Evolutionary conservation across 2,329 filamentous ascomycete genomes (phyloP).

Genomic region (Pyrenophora teres): DNA sequence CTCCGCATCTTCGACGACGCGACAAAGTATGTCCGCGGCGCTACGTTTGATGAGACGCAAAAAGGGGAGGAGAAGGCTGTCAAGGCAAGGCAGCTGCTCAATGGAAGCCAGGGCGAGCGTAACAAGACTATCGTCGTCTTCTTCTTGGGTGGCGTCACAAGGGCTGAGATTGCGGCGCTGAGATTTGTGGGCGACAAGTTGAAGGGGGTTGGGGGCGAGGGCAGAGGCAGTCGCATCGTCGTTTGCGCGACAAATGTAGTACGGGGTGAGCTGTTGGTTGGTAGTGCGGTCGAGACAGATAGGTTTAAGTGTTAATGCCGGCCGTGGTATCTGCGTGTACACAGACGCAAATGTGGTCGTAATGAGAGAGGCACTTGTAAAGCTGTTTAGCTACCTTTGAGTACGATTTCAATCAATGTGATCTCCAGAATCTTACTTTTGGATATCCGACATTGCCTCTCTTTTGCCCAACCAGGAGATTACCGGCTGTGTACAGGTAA

Average conservation of each 20-base stretch:
- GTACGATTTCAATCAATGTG: too few relatives aligned
- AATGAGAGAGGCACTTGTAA: too few relatives aligned
- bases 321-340: too few relatives aligned
- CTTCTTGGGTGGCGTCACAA: constrained; percentile 95
- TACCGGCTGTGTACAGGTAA: too few relatives aligned
- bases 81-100: constrained; percentile 81
- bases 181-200: constrained; percentile 64
- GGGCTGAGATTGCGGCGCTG: constrained; percentile 92
- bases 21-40: constrained; percentile 82
- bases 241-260: constrained; percentile 93
- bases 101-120: constrained; percentile 59
- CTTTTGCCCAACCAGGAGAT: too few relatives aligned
- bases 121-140: constrained; percentile 93
- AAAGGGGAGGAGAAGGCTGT: constrained; percentile 92
- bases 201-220: constrained; percentile 69
- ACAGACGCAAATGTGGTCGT: too few relatives aligned
- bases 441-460: too few relatives aligned
- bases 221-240: constrained; percentile 74
- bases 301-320: constrained; percentile 27
- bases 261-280: constrained; percentile 87
- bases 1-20: constrained; percentile 95
- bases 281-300: constrained; percentile 75
- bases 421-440: too few relatives aligned
- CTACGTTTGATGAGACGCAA: constrained; percentile 89
- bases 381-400: too few relatives aligned